phyloP scores from a whole-genome alignment of 179 eudicot species.

The Patellifolia procumbens region DNA sequence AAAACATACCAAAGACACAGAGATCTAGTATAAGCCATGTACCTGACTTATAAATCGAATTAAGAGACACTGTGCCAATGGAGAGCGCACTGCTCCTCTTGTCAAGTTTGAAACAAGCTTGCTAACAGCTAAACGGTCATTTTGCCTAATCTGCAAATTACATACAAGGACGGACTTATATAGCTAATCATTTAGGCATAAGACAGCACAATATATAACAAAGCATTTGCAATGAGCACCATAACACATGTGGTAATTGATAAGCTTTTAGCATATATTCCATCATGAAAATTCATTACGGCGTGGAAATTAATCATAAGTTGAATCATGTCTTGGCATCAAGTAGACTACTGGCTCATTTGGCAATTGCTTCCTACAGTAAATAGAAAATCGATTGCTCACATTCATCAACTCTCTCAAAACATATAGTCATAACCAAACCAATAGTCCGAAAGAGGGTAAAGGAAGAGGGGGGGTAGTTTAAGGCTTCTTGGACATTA shows the following conservation, averaged over 20 bases:
- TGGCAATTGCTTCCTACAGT: neutral
- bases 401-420: neutral
- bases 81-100: slow-evolving; percentile 88
- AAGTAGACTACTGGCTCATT: neutral
- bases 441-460: neutral
- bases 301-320: neutral
- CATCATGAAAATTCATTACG: neutral
- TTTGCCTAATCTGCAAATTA: slow-evolving; percentile 76
- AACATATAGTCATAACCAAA: neutral
- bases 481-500: neutral
- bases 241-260: neutral
- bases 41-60: slow-evolving; percentile 95
- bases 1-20: neutral
- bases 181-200: neutral
- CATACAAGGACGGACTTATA: slow-evolving; percentile 9
- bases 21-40: slow-evolving; percentile 18
- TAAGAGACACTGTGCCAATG: slow-evolving; percentile 90
- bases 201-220: neutral
- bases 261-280: neutral
- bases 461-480: neutral
- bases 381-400: neutral
- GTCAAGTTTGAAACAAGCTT: slow-evolving; percentile 91
- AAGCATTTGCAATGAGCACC: neutral
- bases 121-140: slow-evolving; percentile 95
- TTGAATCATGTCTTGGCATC: neutral